These are phyloP conservation scores for Apiospora saccharicola DNA, from an alignment of 2,329 filamentous ascomycete species.

Conservation along the genomic window DNA sequence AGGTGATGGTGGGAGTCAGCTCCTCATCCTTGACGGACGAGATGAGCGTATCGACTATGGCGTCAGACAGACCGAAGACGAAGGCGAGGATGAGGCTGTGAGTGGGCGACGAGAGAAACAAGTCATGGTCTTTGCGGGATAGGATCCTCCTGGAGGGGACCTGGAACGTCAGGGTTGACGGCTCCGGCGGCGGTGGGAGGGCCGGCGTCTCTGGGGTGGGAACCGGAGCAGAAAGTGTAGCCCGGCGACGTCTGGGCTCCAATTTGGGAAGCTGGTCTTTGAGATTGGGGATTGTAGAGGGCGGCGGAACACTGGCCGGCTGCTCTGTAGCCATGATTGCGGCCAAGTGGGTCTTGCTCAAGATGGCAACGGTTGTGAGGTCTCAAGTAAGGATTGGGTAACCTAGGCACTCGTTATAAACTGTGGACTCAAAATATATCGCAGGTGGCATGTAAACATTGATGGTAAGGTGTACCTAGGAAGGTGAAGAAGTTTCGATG, in stretches of 20 bases:
- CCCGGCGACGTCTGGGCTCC: constrained; percentile 66
- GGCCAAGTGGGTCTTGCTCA: not conserved
- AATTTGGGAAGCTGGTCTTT: constrained; percentile 71
- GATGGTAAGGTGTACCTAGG: not conserved
- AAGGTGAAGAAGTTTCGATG: not conserved
- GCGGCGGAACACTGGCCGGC: constrained; percentile 29
- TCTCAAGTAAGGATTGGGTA: not conserved
- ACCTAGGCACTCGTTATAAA: not conserved
- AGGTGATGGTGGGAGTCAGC: constrained; percentile 65
- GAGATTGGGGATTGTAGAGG: constrained; percentile 52
- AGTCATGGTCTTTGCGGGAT: constrained; percentile 78
- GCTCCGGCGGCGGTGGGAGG: constrained; percentile 71
- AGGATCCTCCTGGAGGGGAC: constrained; percentile 81
- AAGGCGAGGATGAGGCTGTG: constrained; percentile 82
- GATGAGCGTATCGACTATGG: constrained; percentile 74
- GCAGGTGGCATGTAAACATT: not conserved
- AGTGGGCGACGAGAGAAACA: constrained; percentile 81
- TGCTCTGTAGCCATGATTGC: constrained; percentile 28
- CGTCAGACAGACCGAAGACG: constrained; percentile 85
- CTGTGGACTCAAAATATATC: too few species aligned
- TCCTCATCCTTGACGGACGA: constrained; percentile 65
- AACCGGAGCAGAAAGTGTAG: constrained; percentile 58
- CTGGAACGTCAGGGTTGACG: constrained; percentile 66
- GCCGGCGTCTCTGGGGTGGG: constrained; percentile 79
- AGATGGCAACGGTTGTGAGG: not conserved